A percentile compares a stretch with the other conserved stretches of the same genome.
These are phyloP conservation scores for Saccharomycopsis amapae DNA, from an alignment of 805 yeast genomes.

Conservation along the genomic window DNA sequence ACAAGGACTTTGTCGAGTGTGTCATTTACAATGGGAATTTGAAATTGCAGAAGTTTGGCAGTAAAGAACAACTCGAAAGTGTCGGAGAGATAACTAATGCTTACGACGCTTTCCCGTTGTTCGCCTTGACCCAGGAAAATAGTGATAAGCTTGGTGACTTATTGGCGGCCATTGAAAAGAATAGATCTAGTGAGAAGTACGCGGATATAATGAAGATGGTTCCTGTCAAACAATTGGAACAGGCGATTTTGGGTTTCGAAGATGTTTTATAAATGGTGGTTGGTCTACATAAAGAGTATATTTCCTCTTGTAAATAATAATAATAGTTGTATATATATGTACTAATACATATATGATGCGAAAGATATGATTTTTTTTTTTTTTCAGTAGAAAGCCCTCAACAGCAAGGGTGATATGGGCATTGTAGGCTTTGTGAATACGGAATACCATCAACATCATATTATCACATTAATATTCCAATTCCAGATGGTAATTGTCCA, in stretches of 20 bases:
- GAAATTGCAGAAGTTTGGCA: conserved; percentile 49
- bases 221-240: conserved; percentile 21
- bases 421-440: too few relatives aligned
- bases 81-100: conserved; percentile 9
- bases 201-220: conserved; percentile 13
- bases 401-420: too few relatives aligned
- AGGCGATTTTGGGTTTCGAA: conserved; percentile 14
- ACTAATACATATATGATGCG: too few relatives aligned
- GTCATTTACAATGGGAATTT: conserved; percentile 61
- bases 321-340: too few relatives aligned
- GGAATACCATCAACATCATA: too few relatives aligned
- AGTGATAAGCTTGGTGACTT: conserved; percentile 1
- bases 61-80: conserved; percentile 30
- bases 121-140: conserved; percentile 6
- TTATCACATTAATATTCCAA: too few relatives aligned
- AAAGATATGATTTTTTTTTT: too few relatives aligned
- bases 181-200: conserved; percentile 11
- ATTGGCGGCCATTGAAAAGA: conserved; percentile 12
- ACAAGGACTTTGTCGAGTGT: conserved; percentile 57
- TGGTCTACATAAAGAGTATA: too few relatives aligned
- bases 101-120: conserved; percentile 21
- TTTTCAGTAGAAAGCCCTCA: too few relatives aligned
- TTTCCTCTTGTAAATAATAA: too few relatives aligned
- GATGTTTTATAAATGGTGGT: neutral
- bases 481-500: too few relatives aligned